Evolutionary conservation across 1,139 yeast genomes (phyloP), one percentile per base, ranked within the genome.

Genomic region (Candida tetrigidarum): DNA sequence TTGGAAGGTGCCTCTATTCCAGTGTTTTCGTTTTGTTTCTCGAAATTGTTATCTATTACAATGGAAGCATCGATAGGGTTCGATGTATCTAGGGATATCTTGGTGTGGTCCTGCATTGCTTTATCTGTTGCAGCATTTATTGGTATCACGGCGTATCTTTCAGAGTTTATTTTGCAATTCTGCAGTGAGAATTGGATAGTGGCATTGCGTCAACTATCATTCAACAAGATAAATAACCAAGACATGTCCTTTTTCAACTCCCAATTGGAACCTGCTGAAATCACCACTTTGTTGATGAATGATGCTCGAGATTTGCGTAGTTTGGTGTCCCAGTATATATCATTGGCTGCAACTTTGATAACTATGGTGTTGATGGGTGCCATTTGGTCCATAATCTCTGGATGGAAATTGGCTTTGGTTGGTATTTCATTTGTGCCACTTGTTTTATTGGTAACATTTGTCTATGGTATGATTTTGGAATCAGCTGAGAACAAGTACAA

Each of bases 371-470:
- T 71, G 0, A 64, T 83, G 18, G 96, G 97, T 2, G 54, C 83
- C 4, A 67, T 80, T 5, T 92, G 98, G 97, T 83, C 97, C 0
- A 53, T 90, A 5, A 73, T 74, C 0, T 60, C 76, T n/a, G 96
- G 97, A 0, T 93, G 98, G 98, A 86, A 84, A 55, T 68, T 93
- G 40, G 80, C 97, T 1, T 65, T 92, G 12, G 93, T 89, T 1
- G 95, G 96, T 1, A 56, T 91, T 8, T 75, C 96, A 0, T 73
- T 91, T 60, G 76, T 87, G 8, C 95, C 96, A 0, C 52, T 81
- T 20, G 81, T 86, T 45, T 63, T 76, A 3, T 15, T 79, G 0
- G 63, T 81, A 5, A 78, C 90, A 3, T 62, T 69, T 1, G 44
- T 75, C 1, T 86, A 83, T 58, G 81, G 90, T 2, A 52, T 58